phyloP scores from a whole-genome alignment of 129 eudicot genomes.

The Solidago caesia region DNA sequence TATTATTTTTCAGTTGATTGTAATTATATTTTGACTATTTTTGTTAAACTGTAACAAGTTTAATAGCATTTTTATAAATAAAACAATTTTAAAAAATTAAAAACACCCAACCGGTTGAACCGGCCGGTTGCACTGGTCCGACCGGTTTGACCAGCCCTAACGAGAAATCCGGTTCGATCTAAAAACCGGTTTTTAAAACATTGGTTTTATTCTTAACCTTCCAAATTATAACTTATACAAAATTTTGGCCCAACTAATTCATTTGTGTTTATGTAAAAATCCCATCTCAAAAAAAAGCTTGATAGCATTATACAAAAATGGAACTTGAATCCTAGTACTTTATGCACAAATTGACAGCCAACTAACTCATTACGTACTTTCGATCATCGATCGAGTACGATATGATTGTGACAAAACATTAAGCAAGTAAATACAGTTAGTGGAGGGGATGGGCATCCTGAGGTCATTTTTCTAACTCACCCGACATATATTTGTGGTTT shows the following conservation, averaged over 20 bases:
- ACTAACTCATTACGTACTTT: not conserved
- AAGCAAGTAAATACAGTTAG: not conserved
- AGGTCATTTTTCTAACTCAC: not conserved
- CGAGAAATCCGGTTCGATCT: too few species aligned
- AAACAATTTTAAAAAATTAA: too few species aligned
- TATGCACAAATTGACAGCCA: slow-evolving; percentile 11
- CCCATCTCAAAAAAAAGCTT: not conserved
- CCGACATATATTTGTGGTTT: not conserved
- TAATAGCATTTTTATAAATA: too few species aligned
- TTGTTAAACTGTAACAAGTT: too few species aligned
- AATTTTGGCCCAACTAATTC: not conserved
- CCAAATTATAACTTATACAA: not conserved
- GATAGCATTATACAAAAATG: not conserved
- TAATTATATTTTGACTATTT: too few species aligned
- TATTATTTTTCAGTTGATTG: too few species aligned
- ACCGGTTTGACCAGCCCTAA: too few species aligned
- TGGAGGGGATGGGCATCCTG: not conserved
- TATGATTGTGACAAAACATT: not conserved
- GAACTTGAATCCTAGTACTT: not conserved
- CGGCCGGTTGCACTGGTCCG: too few species aligned
- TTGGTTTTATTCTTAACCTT: too few species aligned
- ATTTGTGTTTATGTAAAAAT: not conserved
- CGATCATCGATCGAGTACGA: not conserved
- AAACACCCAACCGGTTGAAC: too few species aligned
- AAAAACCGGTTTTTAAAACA: too few species aligned